phyloP scores from a whole-genome alignment of 2,329 filamentous ascomycete genomes.

The Huntiella abstrusa region DNA sequence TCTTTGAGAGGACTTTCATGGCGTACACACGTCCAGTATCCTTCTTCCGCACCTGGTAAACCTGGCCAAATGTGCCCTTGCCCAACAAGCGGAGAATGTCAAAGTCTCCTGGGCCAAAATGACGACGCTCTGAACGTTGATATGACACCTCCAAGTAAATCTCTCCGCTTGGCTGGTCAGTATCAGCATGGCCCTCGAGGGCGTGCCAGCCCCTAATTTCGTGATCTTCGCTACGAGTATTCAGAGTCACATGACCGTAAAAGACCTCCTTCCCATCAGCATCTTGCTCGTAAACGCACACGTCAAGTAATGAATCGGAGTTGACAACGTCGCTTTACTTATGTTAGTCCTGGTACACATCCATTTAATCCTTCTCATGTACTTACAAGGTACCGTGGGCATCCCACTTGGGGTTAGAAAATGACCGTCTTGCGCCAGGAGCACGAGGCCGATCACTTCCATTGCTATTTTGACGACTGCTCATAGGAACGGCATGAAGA shows the following conservation, averaged over 20 bases:
- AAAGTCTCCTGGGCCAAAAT: slow-evolving; percentile 89
- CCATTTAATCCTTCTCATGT: neutral
- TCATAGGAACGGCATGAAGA: slow-evolving; percentile 90
- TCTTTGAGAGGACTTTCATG: slow-evolving; percentile 98
- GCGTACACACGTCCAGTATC: slow-evolving; percentile 92
- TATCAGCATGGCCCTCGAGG: slow-evolving; percentile 57
- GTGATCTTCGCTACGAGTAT: slow-evolving; percentile 46
- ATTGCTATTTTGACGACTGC: slow-evolving; percentile 88
- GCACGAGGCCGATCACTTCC: slow-evolving; percentile 55
- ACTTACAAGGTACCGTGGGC: slow-evolving; percentile 88
- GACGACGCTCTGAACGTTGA: slow-evolving; percentile 71
- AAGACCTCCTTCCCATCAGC: slow-evolving; percentile 64
- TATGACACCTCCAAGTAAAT: slow-evolving; percentile 75
- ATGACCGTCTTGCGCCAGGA: slow-evolving; percentile 17
- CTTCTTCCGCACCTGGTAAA: slow-evolving; percentile 95
- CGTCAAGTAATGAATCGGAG: slow-evolving; percentile 72
- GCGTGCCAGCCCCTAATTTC: slow-evolving; percentile 71
- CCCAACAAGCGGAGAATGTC: slow-evolving; percentile 91
- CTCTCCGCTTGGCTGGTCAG: slow-evolving; percentile 59
- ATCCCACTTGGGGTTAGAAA: slow-evolving; percentile 83
- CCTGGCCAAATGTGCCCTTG: slow-evolving; percentile 95
- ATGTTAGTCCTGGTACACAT: neutral
- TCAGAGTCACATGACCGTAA: slow-evolving; percentile 72
- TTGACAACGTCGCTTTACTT: slow-evolving; percentile 68
- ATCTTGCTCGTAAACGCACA: slow-evolving; percentile 79